Evolutionary conservation across 129 eudicot genomes (phyloP).

Genomic region (Pulicaria dysenterica): DNA sequence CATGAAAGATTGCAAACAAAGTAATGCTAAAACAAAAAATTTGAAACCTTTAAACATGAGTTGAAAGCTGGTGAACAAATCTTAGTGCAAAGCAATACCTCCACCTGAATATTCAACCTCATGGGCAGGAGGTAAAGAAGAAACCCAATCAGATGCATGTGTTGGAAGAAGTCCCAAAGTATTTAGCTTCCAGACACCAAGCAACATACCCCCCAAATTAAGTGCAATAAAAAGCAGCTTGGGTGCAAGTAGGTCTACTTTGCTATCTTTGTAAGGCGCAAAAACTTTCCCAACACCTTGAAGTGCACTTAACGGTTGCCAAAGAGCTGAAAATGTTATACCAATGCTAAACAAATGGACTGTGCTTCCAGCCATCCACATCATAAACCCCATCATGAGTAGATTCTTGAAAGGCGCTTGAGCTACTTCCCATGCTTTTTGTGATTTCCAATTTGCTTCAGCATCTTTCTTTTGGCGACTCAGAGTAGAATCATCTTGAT

Average conservation of each 20-base stretch:
- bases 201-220: constrained; percentile 73
- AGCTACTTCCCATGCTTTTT: constrained; percentile 99
- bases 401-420: constrained; percentile 90
- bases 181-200: constrained; percentile 93
- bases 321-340: constrained; percentile 90
- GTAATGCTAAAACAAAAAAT: constrained; percentile 12
- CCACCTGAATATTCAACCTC: constrained; percentile 93
- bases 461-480: constrained; percentile 87
- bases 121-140: constrained; percentile 92
- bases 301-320: constrained; percentile 94
- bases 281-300: constrained; percentile 93
- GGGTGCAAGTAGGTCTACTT: constrained; percentile 77
- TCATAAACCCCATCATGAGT: constrained; percentile 97
- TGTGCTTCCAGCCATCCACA: constrained; percentile 99
- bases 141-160: constrained; percentile 96
- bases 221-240: constrained; percentile 76
- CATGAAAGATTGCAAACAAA: background rate
- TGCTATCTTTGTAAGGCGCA: constrained; percentile 81
- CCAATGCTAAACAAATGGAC: constrained; percentile 97
- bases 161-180: constrained; percentile 95
- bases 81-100: constrained; percentile 41
- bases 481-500: constrained; percentile 85
- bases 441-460: constrained; percentile 91
- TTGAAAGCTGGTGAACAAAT: constrained; percentile 8
- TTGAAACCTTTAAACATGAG: constrained; percentile 15